Evolutionary conservation across 768 basidiomycete species (phyloP).

Genomic region (Gloeopeniophorella convolvens): DNA sequence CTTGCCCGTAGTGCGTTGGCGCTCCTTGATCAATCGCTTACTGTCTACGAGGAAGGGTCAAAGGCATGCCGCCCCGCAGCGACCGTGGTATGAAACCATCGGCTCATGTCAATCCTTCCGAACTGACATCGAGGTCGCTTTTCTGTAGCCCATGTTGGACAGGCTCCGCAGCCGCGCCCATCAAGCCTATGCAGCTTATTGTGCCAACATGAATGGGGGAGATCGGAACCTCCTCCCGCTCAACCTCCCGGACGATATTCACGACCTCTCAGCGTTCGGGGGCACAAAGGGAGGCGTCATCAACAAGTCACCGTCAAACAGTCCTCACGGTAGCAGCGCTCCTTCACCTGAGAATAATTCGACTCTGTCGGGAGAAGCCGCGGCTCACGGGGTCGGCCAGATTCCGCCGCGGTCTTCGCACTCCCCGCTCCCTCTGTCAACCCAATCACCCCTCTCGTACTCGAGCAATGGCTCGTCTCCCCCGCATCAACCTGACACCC

Average conservation of each 20-base stretch:
- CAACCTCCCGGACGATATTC: constrained; percentile 2
- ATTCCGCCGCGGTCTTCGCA: constrained; percentile 1
- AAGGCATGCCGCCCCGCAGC: constrained; percentile 30
- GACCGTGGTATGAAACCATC: constrained; percentile 3
- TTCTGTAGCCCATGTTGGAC: constrained; percentile 31
- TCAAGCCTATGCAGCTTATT: constrained; percentile 26
- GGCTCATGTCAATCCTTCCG: no score
- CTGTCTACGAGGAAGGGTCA: constrained; percentile 40
- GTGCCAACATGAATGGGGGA: neutral
- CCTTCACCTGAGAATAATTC: constrained; percentile 11
- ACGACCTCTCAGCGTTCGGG: constrained; percentile 16
- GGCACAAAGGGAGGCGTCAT: constrained; percentile 14
- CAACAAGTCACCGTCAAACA: constrained; percentile 13
- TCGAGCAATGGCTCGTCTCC: constrained; percentile 9
- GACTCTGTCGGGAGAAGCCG: neutral
- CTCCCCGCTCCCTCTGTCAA: neutral
- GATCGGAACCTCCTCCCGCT: neutral
- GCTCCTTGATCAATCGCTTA: constrained; percentile 33
- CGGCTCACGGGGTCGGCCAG: neutral
- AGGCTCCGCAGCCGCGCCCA: constrained; percentile 34
- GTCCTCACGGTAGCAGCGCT: constrained; percentile 4
- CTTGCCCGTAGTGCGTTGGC: constrained; percentile 35
- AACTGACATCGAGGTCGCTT: no score
- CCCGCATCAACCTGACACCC: neutral
- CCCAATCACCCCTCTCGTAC: neutral